These are phyloP conservation scores for Jatropha multifida DNA, from an alignment of 441 rosid genomes.

Conservation along the genomic window DNA sequence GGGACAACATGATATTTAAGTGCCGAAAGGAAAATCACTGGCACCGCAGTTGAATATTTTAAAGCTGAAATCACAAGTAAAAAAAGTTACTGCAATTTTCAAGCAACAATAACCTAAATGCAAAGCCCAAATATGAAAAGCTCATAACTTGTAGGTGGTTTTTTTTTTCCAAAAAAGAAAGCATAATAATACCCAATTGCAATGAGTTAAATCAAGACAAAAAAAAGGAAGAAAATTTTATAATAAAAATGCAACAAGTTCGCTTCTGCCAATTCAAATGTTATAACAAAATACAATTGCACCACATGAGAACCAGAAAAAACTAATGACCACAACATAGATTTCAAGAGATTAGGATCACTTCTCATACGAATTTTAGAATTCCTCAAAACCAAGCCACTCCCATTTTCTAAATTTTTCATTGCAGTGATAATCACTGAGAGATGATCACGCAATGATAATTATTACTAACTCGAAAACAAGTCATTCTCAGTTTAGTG, in stretches of 20 bases:
- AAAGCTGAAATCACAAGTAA: conserved; percentile 62
- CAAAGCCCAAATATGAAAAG: neutral
- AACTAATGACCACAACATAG: neutral
- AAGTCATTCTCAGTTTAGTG: neutral
- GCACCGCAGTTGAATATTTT: conserved; percentile 88
- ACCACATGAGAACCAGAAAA: neutral
- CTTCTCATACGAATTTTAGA: neutral
- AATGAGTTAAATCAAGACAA: neutral
- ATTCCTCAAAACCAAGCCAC: neutral
- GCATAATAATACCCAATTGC: neutral
- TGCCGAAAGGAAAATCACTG: conserved; percentile 95
- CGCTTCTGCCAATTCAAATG: neutral
- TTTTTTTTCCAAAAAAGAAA: neutral
- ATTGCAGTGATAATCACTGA: neutral
- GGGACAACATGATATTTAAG: conserved; percentile 82
- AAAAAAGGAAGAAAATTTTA: neutral
- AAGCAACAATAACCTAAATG: conserved; percentile 10
- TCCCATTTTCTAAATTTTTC: neutral
- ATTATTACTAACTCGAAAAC: neutral
- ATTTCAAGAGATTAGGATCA: conserved; percentile 4
- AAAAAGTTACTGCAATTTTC: conserved; percentile 23
- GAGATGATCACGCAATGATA: neutral
- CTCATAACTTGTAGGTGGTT: neutral
- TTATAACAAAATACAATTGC: neutral
- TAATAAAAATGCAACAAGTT: neutral